A percentile compares a stretch with the other conserved stretches of the same genome.
phyloP scores from a whole-genome alignment of 2,329 filamentous ascomycete genomes.

The Diaporthe ampelina region DNA sequence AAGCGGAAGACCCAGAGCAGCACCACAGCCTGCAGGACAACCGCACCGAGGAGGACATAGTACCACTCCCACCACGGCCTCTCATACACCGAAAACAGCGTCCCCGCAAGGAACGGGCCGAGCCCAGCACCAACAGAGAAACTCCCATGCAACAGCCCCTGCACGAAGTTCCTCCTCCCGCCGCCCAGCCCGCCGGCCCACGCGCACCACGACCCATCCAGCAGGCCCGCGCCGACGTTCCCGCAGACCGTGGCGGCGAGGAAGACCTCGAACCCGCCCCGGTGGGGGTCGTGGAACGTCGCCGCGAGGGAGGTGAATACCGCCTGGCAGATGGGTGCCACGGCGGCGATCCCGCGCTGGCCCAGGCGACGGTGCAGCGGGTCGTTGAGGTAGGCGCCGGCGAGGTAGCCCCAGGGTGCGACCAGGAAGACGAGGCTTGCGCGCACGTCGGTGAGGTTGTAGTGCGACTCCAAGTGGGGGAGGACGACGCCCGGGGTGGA shows the following conservation, averaged over 20 bases:
- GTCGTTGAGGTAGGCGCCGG: conserved; percentile 56
- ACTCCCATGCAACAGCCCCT: conserved; percentile 57
- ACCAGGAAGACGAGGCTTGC: conserved; percentile 61
- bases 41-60: conserved; percentile 51
- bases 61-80: conserved; percentile 57
- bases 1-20: conserved; percentile 54
- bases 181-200: conserved; percentile 57
- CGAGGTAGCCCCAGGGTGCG: conserved; percentile 58
- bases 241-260: conserved; percentile 50
- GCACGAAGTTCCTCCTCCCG: conserved; percentile 52
- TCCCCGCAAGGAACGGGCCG: conserved; percentile 53
- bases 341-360: conserved; percentile 57
- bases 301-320: conserved; percentile 48
- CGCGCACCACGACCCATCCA: conserved; percentile 60
- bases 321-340: conserved; percentile 55
- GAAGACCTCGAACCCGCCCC: conserved; percentile 48
- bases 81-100: conserved; percentile 47
- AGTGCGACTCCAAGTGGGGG: conserved; percentile 54
- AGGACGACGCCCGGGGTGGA: conserved; percentile 52
- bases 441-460: conserved; percentile 56
- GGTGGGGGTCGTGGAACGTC: conserved; percentile 43
- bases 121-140: conserved; percentile 55
- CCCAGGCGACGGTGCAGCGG: conserved; percentile 56
- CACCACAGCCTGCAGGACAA: conserved; percentile 39
- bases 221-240: conserved; percentile 55